These are phyloP conservation scores for Chlorella sp. DNA, from an alignment of 139 green algal genomes.

Conservation along the genomic window DNA sequence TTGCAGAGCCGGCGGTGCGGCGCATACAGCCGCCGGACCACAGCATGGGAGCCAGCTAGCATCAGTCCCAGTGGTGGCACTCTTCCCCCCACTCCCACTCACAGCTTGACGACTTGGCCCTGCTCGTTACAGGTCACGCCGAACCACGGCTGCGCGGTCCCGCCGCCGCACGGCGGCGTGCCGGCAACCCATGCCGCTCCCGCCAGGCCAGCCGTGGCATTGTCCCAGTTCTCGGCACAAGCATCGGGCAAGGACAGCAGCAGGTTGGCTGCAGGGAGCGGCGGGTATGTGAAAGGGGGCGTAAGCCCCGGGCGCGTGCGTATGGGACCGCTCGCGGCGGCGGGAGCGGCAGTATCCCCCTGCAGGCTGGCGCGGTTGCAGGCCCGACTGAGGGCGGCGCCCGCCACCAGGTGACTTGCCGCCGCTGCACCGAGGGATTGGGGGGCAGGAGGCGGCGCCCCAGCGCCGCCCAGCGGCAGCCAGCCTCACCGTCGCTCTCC, in stretches of 20 bases:
- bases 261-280: background rate
- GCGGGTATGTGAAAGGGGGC: background rate
- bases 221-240: background rate
- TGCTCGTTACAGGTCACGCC: background rate
- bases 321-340: background rate
- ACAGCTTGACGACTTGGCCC: background rate
- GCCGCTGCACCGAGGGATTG: no score
- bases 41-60: no score
- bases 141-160: background rate
- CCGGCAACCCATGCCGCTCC: background rate
- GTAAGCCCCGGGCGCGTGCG: background rate
- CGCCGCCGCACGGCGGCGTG: background rate
- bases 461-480: no score
- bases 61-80: no score
- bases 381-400: no score
- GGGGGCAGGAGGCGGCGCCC: no score
- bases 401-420: no score
- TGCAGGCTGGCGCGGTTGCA: no score
- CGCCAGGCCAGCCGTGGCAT: background rate
- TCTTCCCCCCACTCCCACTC: background rate
- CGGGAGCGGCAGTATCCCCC: no score
- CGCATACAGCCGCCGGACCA: no score
- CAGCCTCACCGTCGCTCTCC: no score
- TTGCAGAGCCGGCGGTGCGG: no score
- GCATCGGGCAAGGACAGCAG: background rate